Evolutionary conservation across 306 rosid species (phyloP), one percentile per base, ranked within the genome.

Genomic region (Potentilla sterilis): DNA sequence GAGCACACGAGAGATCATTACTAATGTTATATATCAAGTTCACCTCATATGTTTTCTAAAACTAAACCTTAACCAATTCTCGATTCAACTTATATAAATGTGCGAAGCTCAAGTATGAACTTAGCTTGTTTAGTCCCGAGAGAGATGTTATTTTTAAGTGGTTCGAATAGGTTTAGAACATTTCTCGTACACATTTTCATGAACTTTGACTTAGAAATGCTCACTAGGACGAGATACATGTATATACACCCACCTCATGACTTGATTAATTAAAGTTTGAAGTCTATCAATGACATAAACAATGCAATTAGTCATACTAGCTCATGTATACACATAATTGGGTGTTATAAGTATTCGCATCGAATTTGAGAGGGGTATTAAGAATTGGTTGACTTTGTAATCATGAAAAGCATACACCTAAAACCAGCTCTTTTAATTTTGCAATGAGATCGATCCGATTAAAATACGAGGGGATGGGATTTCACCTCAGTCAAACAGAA

Each of bases 341-440:
- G 43, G 21, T 37, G 70, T 41, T 28, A 19, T 11, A 54, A 76
- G 48, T 72, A 72, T 62, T 37, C 47, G 62, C 67, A 63, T 67
- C 59, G 61, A 40, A 62, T 67, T 69, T 47, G 42, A 43, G 47
- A 18, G 54, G 32, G 4, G 40, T 47, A 75, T 71, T 71, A 66
- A 75, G 73, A 79, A 67, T 58, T 65, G 70, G 75, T 73, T 83
- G 86, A 75, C 83, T 70, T 79, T 37, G 64, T 9, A 69, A 75
- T 75, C 66, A 75, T 70, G 72, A 65, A 66, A 83, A 40, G 72
- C 59, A 70, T 38, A 70, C 77, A 70, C 81, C 75, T 2, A 48
- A 83, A 83, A 41, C 72, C 35, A 67, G 34, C 78, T 14, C 14
- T 47, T 13, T 24, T 35, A 6, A 16, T 34, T 18, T 64, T 18